These are phyloP conservation scores for Narthecium ossifragum DNA, from an alignment of 106 monocot genomes.

Conservation along the genomic window DNA sequence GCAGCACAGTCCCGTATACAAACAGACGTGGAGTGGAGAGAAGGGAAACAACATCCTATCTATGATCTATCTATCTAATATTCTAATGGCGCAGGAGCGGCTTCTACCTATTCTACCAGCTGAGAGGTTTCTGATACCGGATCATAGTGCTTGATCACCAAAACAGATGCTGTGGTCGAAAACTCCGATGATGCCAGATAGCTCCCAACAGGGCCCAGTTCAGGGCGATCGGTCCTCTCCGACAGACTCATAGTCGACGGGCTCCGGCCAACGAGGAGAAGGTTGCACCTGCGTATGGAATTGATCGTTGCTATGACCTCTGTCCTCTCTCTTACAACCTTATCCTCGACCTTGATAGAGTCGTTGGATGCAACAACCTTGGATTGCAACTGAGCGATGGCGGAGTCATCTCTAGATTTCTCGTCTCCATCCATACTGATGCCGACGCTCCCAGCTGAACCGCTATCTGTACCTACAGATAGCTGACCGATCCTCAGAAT, in stretches of 20 bases:
- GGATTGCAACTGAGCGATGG: too few relatives aligned
- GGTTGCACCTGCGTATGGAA: constrained; percentile 4
- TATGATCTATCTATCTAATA: too few relatives aligned
- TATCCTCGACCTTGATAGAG: constrained; percentile 10
- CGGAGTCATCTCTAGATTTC: constrained; percentile 3
- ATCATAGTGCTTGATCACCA: constrained; percentile 19
- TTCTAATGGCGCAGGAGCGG: too few relatives aligned
- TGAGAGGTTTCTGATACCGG: too few relatives aligned
- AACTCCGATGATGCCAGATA: constrained; percentile 18
- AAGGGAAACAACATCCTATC: too few relatives aligned
- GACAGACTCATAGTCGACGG: constrained; percentile 2
- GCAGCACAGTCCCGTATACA: too few relatives aligned
- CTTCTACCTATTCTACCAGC: too few relatives aligned
- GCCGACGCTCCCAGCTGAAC: neutral
- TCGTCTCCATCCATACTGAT: neutral
- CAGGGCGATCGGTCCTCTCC: constrained; percentile 15
- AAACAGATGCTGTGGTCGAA: constrained; percentile 16
- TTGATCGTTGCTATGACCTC: constrained; percentile 10
- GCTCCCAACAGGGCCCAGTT: constrained; percentile 21
- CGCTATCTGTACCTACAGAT: too few relatives aligned
- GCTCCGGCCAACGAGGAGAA: constrained; percentile 26
- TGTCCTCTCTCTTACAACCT: neutral
- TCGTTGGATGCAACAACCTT: neutral
- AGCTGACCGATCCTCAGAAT: neutral
- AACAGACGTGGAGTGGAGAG: too few relatives aligned